These are phyloP conservation scores for Pyrrhoderma noxium DNA, from an alignment of 1,284 basidiomycete species.

Conservation along the genomic window DNA sequence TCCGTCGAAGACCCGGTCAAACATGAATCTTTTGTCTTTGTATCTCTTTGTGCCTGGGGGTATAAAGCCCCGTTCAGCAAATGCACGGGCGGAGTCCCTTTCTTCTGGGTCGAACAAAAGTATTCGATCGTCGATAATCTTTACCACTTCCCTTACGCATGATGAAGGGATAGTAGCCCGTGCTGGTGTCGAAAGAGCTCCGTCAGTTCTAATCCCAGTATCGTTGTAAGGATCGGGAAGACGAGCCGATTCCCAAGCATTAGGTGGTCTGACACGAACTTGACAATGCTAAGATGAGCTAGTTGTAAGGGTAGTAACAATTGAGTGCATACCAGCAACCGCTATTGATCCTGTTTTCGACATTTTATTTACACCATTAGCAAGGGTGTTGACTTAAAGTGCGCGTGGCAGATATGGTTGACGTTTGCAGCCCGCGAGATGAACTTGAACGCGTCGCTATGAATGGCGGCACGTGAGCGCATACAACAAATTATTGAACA, in stretches of 20 bases:
- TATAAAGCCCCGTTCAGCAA: constrained; percentile 72
- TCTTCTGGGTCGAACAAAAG: constrained; percentile 95
- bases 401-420: neutral
- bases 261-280: constrained; percentile 91
- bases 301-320: constrained; percentile 10
- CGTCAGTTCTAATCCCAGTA: constrained; percentile 71
- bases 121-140: constrained; percentile 78
- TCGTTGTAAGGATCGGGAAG: constrained; percentile 69
- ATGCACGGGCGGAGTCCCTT: constrained; percentile 66
- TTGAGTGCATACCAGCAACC: constrained; percentile 58
- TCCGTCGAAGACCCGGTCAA: constrained; percentile 84
- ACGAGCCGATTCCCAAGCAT: constrained; percentile 72
- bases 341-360: constrained; percentile 80
- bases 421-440: neutral
- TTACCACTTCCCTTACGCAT: constrained; percentile 65
- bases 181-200: constrained; percentile 63
- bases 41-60: constrained; percentile 83
- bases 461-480: neutral
- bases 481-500: too few species aligned
- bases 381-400: neutral
- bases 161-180: constrained; percentile 44
- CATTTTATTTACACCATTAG: constrained; percentile 36
- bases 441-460: neutral
- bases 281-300: constrained; percentile 7
- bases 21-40: constrained; percentile 92